These are phyloP conservation scores for Neurospora intermedia DNA, from an alignment of 495 filamentous ascomycete genomes.

Conservation along the genomic window DNA sequence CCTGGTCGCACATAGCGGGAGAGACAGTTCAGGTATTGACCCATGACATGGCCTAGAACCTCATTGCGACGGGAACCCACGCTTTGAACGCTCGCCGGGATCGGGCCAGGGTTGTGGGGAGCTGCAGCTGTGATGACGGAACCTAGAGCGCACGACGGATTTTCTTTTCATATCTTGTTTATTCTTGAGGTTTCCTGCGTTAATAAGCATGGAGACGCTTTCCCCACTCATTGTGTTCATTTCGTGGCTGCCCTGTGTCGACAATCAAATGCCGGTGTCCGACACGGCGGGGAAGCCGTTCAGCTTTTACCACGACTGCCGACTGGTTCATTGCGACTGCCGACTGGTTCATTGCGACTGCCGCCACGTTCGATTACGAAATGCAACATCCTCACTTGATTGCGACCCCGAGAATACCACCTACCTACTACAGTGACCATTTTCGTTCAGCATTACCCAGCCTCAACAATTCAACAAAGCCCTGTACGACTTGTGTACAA, in stretches of 20 bases:
- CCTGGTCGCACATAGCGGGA: not conserved
- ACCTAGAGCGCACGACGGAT: not conserved
- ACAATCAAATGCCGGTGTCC: not conserved
- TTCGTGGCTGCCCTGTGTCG: not conserved
- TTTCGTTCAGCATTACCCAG: not conserved
- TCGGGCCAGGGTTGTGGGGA: not conserved
- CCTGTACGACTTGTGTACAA: not conserved
- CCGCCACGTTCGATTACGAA: not conserved
- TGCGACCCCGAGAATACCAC: not conserved
- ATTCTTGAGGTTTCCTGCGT: not conserved
- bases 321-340: not conserved
- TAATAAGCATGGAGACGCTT: not conserved
- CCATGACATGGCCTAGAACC: not conserved
- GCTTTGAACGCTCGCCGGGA: not conserved
- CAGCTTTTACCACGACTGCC: not conserved
- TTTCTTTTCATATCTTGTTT: not conserved
- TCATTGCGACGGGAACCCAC: not conserved
- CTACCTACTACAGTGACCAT: not conserved
- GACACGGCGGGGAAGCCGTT: not conserved
- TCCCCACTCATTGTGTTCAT: not conserved
- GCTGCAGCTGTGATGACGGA: not conserved
- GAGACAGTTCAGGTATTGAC: not conserved
- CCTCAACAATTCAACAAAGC: not conserved
- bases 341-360: not conserved
- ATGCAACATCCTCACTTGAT: not conserved